phyloP scores from a whole-genome alignment of 2,329 filamentous ascomycete genomes.

The Cercospora brassicicola region DNA sequence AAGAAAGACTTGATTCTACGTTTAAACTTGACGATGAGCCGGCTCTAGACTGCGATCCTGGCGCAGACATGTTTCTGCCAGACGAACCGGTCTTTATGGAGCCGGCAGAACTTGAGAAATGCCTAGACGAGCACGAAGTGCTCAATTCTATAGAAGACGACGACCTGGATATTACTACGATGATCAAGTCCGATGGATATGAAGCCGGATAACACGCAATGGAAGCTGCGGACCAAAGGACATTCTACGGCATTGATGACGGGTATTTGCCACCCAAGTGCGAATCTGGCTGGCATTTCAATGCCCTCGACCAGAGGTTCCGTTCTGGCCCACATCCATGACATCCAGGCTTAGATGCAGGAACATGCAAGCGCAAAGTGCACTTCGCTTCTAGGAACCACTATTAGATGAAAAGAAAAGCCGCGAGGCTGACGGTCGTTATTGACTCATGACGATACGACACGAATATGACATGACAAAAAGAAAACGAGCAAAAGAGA shows the following conservation, averaged over 20 bases:
- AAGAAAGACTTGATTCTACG: constrained; percentile 9
- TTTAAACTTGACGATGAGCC: constrained; percentile 12
- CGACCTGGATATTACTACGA: constrained; percentile 11
- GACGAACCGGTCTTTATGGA: constrained; percentile 10
- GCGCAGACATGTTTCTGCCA: constrained; percentile 7
- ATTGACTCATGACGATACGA: constrained; percentile 10
- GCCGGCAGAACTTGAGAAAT: constrained; percentile 12
- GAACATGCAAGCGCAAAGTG: not conserved
- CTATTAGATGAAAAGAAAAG: constrained; percentile 9
- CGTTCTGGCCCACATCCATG: not conserved
- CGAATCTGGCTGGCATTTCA: not conserved
- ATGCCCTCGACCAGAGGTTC: not conserved
- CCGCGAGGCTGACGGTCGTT: constrained; percentile 15
- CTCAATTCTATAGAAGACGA: constrained; percentile 12
- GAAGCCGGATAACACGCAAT: not conserved
- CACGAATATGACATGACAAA: constrained; percentile 8
- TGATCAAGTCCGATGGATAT: constrained; percentile 13
- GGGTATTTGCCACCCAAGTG: not conserved
- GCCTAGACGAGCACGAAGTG: constrained; percentile 14
- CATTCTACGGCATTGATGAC: not conserved
- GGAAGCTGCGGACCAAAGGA: not conserved
- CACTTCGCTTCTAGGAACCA: not conserved
- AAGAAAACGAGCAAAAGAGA: constrained; percentile 1
- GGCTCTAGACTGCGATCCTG: not conserved
- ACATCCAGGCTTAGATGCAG: not conserved